Evolutionary conservation across 345 rosid species (phyloP), one percentile per base, ranked within the genome.

Genomic region (Melastoma malabathricum): DNA sequence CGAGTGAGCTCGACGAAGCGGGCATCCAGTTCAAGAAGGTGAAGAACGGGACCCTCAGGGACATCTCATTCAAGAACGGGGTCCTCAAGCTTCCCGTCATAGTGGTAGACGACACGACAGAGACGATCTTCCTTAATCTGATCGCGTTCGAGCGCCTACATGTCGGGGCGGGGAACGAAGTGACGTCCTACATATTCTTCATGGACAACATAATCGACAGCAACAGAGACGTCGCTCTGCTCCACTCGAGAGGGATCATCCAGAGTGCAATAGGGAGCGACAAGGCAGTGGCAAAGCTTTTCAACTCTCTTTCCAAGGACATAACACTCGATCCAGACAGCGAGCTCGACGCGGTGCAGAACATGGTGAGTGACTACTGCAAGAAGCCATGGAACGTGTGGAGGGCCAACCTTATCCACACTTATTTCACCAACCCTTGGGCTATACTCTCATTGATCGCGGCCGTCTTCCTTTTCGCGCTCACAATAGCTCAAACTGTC

Each of bases 341-440:
- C 54, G 44, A 43, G 47, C 50, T 79, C 0, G 51, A 59, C 13
- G 20, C 31, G 8, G 66, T 79, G 20, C 72, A 59, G 13, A 59
- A 53, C 59, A 34, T 52, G 48, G 73, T 79, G 10, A 75, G 49
- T 48, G 46, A n/a, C 1, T 59, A 70, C 55, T 61, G 61, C 67
- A 68, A 50, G 18, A 66, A 64, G 62, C 54, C 58, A 15, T 72
- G 71, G 71, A 70, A 75, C 34, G 60, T 54, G 51, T 72, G 78
- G 76, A 64, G 77, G 10, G 68, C 79, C 38, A 71, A 75, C 54
- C 67, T 75, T 19, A 53, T 68, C 17, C 73, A 68, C 48, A 66
- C 71, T 18, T 72, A 75, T 54, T 79, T 75, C 60, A 68, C 68
- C 47, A 79, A 50, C 48, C 79, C 81, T 1, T 72, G 81, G 84